Base-by-base conservation (phyloP, 352 stramenopile species). In the Peronospora destructor region DNA sequence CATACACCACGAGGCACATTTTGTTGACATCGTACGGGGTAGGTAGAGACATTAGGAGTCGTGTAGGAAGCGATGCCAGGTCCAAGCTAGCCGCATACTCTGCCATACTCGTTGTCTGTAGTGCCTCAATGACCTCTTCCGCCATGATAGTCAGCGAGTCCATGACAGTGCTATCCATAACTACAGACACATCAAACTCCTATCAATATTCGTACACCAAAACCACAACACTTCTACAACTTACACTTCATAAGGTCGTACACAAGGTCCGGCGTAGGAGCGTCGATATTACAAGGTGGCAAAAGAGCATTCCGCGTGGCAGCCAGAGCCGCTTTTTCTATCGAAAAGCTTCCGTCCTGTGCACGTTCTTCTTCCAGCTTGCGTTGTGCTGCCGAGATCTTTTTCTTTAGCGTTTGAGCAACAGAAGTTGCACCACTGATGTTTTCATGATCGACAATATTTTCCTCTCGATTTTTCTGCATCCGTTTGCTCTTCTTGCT, bases 401-500 rank as follows among this genome's bases (percentile, higher is more conserved):
- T 87, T 64, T 88, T 84, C 53, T 85, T 69, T 40, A 92, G 66
- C 25, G 78, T 84, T 52, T 88, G 53, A 4, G 76, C 64, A 13
- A 92, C 68, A 0, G 81, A 85, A 2, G 67, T 53, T 3, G 76
- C 79, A 28, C 81, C 77, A 34, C 71, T 86, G 52, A 92, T 82
- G 61, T 92, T 73, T 21, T 84, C 64, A 13, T 87, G 57, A 45
- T 87, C 59, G 25, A 92, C 73, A n/a, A 87, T 66, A 56, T 90
- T 92, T 57, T 90, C 81, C 58, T 90, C 77, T 47, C 77, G 75
- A 33, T 62, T 85, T 49, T 84, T 85, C 52, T 88, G 76, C 65
- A 92, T 86, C 43, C 78, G 74, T 53, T 87, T 87, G 64, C 76
- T 87, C 59, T 88, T 87, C 59, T 92, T 92, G 61, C 63, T 81